Percentiles rank a stretch among this genome's conserved stretches.
These are phyloP conservation scores for Xylaria telfairii DNA, from an alignment of 495 filamentous ascomycete species.

Conservation along the genomic window DNA sequence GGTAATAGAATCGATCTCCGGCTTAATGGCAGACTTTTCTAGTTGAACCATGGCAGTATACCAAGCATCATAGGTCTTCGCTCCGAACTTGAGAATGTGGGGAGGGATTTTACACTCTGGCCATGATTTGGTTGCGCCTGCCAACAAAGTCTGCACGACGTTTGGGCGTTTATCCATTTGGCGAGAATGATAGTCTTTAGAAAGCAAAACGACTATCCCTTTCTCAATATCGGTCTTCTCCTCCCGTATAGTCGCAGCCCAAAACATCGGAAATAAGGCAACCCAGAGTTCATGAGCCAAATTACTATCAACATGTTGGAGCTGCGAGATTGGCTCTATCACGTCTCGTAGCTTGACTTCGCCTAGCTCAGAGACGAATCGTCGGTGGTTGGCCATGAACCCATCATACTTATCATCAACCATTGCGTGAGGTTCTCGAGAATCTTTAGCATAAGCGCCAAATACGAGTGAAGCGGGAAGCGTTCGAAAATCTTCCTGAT, in stretches of 20 bases:
- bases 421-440: constrained; percentile 72
- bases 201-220: constrained; percentile 82
- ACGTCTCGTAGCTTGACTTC: constrained; percentile 87
- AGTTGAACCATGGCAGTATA: constrained; percentile 85
- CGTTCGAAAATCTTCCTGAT: constrained; percentile 81
- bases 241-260: constrained; percentile 85
- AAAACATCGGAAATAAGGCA: constrained; percentile 86
- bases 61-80: constrained; percentile 92
- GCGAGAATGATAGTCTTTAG: constrained; percentile 92
- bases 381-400: constrained; percentile 76
- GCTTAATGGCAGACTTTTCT: constrained; percentile 82
- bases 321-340: constrained; percentile 87
- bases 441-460: constrained; percentile 71
- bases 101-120: constrained; percentile 91
- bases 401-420: constrained; percentile 80
- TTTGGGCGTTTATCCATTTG: constrained; percentile 95
- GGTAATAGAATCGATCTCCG: constrained; percentile 79
- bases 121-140: constrained; percentile 78
- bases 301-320: constrained; percentile 85
- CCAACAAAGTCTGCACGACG: constrained; percentile 87
- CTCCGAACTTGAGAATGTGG: constrained; percentile 92
- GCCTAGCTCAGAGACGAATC: constrained; percentile 81
- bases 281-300: constrained; percentile 90
- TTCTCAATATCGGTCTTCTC: constrained; percentile 91
- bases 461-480: constrained; percentile 74